Percentiles rank a stretch among this genome's conserved stretches.
These are phyloP conservation scores for Blastobotrys serpentis DNA, from an alignment of 1,139 yeast species.

Conservation along the genomic window DNA sequence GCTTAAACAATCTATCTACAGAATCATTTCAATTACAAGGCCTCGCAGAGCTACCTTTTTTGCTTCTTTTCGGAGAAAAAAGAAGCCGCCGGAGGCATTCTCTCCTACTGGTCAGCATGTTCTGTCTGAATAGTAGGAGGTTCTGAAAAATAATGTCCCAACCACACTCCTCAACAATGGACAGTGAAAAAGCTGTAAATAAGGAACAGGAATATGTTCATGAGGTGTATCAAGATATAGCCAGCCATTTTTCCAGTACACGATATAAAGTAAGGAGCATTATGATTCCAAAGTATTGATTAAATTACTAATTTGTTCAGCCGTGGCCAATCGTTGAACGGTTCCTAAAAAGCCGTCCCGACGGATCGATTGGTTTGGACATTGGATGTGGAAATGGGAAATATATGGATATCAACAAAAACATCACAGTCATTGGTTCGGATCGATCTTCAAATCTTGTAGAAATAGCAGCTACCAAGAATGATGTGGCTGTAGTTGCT, in stretches of 20 bases:
- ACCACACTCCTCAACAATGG: neutral
- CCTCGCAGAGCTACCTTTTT: too few species aligned
- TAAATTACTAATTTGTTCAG: conserved; percentile 24
- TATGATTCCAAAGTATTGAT: too few species aligned
- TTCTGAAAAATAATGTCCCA: neutral
- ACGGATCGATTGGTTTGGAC: conserved; percentile 53
- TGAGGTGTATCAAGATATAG: conserved; percentile 86
- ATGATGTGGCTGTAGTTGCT: conserved; percentile 54
- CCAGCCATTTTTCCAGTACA: conserved; percentile 88
- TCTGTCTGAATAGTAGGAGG: too few species aligned
- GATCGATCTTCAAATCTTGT: conserved; percentile 81
- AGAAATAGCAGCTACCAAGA: conserved; percentile 59
- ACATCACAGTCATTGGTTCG: conserved; percentile 71
- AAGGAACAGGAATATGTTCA: conserved; percentile 84
- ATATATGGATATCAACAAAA: conserved; percentile 68
- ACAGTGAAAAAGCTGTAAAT: conserved; percentile 19
- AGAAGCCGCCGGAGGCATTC: too few species aligned
- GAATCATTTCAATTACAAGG: too few species aligned
- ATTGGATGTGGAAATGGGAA: conserved; percentile 97
- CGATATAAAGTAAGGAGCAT: conserved; percentile 68
- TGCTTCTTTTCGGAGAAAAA: too few species aligned
- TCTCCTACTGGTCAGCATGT: too few species aligned
- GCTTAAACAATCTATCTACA: too few species aligned
- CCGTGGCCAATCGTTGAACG: conserved; percentile 96
- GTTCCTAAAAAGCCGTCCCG: conserved; percentile 48